Evolutionary conservation across 345 rosid genomes (phyloP).

Genomic region (Pseudoturritis turrita): DNA sequence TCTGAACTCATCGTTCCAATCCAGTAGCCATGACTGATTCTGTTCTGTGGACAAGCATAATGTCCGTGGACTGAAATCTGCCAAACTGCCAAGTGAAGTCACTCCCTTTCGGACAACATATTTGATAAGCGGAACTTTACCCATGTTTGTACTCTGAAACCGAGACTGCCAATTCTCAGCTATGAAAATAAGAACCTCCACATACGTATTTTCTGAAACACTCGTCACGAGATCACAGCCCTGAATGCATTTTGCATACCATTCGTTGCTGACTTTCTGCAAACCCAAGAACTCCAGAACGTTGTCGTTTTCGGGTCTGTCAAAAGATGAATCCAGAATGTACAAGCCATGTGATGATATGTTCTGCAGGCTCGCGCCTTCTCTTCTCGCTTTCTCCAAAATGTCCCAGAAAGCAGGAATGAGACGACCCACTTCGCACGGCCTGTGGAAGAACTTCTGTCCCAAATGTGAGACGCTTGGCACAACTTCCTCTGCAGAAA

Average conservation of each 20-base stretch:
- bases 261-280: constrained; percentile 33
- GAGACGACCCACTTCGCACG: constrained; percentile 52
- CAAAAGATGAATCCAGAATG: constrained; percentile 48
- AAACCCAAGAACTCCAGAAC: constrained; percentile 54
- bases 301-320: constrained; percentile 27
- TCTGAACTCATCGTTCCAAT: constrained; percentile 50
- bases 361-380: constrained; percentile 46
- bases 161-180: constrained; percentile 48
- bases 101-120: constrained; percentile 37
- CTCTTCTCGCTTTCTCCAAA: constrained; percentile 43
- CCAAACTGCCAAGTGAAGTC: constrained; percentile 35
- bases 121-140: constrained; percentile 46
- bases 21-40: constrained; percentile 44
- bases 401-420: constrained; percentile 55
- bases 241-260: constrained; percentile 62
- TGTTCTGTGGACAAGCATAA: constrained; percentile 22
- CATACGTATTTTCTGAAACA: constrained; percentile 47
- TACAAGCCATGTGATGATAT: constrained; percentile 59
- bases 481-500: constrained; percentile 41
- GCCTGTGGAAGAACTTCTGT: constrained; percentile 64
- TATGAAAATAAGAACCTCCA: constrained; percentile 45
- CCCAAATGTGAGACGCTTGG: constrained; percentile 48
- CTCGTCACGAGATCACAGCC: constrained; percentile 47
- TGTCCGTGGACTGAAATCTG: neutral
- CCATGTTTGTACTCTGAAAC: constrained; percentile 33